Evolutionary conservation across 2,329 filamentous ascomycete genomes (phyloP).

Genomic region (Diaporthe citrichinensis): DNA sequence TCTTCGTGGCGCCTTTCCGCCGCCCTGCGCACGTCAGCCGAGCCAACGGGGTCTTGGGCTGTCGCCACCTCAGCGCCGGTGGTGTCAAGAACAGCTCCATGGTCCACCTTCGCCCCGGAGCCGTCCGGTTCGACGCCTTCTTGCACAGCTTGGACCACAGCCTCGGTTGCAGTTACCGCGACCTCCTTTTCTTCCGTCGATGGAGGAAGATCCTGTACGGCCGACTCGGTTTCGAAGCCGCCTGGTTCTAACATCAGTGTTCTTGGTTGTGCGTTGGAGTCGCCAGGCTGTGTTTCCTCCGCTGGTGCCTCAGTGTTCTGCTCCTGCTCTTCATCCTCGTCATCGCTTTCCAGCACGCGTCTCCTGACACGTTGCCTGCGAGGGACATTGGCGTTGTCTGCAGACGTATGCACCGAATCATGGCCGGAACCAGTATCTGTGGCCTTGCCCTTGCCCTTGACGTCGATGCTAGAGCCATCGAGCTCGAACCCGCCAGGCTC

Average conservation of each 20-base stretch:
- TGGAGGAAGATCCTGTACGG: not conserved
- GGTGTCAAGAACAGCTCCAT: not conserved
- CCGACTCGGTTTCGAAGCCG: conserved; percentile 39
- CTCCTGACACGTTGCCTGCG: conserved; percentile 12
- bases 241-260: conserved; percentile 24
- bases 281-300: not conserved
- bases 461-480: not conserved
- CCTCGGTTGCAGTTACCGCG: not conserved
- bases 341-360: conserved; percentile 24
- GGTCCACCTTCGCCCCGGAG: not conserved
- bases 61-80: not conserved
- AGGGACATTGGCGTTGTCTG: not conserved
- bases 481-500: conserved; percentile 19
- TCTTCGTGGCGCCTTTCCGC: not conserved
- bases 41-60: not conserved
- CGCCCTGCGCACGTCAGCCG: not conserved
- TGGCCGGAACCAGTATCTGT: not conserved
- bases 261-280: conserved; percentile 10
- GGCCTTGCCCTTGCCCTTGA: conserved; percentile 24
- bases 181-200: not conserved
- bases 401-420: not conserved
- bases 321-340: conserved; percentile 4
- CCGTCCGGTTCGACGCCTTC: not conserved
- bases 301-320: too few relatives aligned
- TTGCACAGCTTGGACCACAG: too few relatives aligned